These are phyloP conservation scores for Nannizziopsis barbatae DNA, from an alignment of 2,329 filamentous ascomycete genomes.

Conservation along the genomic window DNA sequence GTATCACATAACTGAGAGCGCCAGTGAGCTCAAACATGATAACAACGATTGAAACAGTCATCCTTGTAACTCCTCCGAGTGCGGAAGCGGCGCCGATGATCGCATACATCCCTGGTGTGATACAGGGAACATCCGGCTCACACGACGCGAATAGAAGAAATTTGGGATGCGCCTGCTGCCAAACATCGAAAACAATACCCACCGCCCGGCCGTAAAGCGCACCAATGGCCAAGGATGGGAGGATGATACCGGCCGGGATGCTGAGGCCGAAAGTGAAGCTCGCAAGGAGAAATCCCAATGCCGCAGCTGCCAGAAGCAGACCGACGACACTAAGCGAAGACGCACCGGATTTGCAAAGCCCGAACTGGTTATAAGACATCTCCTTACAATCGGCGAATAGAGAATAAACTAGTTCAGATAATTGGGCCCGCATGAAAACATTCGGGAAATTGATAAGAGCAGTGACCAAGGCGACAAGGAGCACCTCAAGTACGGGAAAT, in stretches of 20 bases:
- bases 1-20: slow-evolving; percentile 87
- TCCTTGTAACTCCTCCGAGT: slow-evolving; percentile 84
- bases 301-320: slow-evolving; percentile 67
- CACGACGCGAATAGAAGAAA: slow-evolving; percentile 70
- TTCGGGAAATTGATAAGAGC: slow-evolving; percentile 91
- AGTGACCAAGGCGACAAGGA: slow-evolving; percentile 66
- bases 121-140: slow-evolving; percentile 73
- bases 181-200: slow-evolving; percentile 79
- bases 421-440: slow-evolving; percentile 88
- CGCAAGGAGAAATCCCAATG: slow-evolving; percentile 75
- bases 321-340: slow-evolving; percentile 73
- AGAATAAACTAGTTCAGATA: slow-evolving; percentile 79
- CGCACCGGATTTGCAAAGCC: slow-evolving; percentile 77
- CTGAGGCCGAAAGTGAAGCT: slow-evolving; percentile 86
- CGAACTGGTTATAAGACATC: slow-evolving; percentile 72
- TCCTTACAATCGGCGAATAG: slow-evolving; percentile 85
- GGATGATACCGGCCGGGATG: slow-evolving; percentile 87
- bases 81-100: slow-evolving; percentile 92
- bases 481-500: slow-evolving; percentile 67
- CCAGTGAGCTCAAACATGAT: slow-evolving; percentile 99
- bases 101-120: slow-evolving; percentile 90
- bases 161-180: slow-evolving; percentile 66
- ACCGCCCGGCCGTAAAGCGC: slow-evolving; percentile 80
- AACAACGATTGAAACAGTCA: slow-evolving; percentile 96
- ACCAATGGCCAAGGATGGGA: slow-evolving; percentile 92